Percentiles rank a stretch among this genome's conserved stretches.
Evolutionary conservation across 1,284 basidiomycete genomes (phyloP).

Genomic region (Inonotus obliquus): DNA sequence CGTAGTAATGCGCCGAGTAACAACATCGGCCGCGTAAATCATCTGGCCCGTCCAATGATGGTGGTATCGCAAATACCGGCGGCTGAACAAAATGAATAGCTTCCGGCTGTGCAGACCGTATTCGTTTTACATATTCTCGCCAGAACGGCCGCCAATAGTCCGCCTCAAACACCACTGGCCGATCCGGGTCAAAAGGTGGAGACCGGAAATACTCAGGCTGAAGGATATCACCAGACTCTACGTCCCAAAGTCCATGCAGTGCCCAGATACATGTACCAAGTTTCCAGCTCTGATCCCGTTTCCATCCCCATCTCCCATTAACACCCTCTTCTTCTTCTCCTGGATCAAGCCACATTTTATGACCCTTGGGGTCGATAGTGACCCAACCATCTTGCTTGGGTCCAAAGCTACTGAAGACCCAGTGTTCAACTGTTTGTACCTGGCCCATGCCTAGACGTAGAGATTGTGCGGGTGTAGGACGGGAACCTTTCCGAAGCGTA

Average conservation of each 20-base stretch:
- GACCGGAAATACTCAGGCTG: conserved; percentile 77
- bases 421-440: conserved; percentile 81
- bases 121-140: conserved; percentile 55
- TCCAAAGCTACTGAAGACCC: conserved; percentile 77
- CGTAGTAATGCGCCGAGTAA: conserved; percentile 90
- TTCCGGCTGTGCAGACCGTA: conserved; percentile 75
- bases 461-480: conserved; percentile 83
- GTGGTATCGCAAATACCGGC: conserved; percentile 85
- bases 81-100: conserved; percentile 91
- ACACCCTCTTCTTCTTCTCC: conserved; percentile 29
- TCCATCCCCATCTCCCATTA: conserved; percentile 69
- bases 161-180: conserved; percentile 61
- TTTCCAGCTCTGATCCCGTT: conserved; percentile 69
- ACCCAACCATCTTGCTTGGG: conserved; percentile 72
- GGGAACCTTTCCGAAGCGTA: conserved; percentile 79
- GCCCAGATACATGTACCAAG: conserved; percentile 92
- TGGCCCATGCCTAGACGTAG: conserved; percentile 87
- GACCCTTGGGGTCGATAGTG: conserved; percentile 80
- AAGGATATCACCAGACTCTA: conserved; percentile 62
- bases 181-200: conserved; percentile 31
- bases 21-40: conserved; percentile 69
- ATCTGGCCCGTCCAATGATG: conserved; percentile 50
- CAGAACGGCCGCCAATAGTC: conserved; percentile 87
- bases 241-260: conserved; percentile 90
- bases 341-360: conserved; percentile 67